Percentiles rank a stretch among this genome's conserved stretches.
Evolutionary conservation across 139 green algal genomes (phyloP).

Genomic region (Protoeuglena noctilucae): DNA sequence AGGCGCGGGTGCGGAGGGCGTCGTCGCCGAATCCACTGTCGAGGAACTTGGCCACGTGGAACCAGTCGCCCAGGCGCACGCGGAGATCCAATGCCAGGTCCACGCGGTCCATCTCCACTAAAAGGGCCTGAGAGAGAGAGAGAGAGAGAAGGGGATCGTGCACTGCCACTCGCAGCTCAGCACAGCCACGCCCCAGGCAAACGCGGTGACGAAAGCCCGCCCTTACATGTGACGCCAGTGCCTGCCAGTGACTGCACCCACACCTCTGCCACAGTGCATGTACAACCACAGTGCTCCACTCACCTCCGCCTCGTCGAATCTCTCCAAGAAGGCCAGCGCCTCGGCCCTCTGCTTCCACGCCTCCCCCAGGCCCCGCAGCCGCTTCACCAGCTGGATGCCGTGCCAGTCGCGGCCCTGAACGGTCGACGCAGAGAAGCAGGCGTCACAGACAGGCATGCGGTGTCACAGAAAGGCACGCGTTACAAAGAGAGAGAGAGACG

Average conservation of each 20-base stretch:
- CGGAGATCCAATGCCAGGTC: constrained; percentile 62
- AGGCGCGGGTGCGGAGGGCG: constrained; percentile 27
- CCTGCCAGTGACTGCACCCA: no score
- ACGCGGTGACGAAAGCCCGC: no score
- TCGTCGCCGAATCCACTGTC: constrained; percentile 32
- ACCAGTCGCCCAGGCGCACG: constrained; percentile 36
- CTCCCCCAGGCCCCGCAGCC: constrained; percentile 39
- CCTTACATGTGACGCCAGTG: no score
- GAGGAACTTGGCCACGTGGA: constrained; percentile 37
- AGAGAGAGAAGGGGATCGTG: no score
- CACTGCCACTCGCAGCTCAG: not conserved
- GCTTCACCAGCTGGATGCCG: constrained; percentile 62
- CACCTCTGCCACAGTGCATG: no score
- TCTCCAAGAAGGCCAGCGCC: constrained; percentile 28
- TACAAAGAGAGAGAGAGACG: not conserved
- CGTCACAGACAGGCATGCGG: not conserved
- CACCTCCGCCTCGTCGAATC: not conserved
- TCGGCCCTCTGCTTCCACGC: constrained; percentile 50
- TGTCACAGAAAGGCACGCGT: not conserved
- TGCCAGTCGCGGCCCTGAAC: no score
- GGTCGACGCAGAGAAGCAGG: no score
- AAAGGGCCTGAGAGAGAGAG: constrained; percentile 49
- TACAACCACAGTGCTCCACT: no score
- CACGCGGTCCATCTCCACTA: constrained; percentile 45
- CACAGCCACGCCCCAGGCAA: not conserved